Base-by-base conservation (phyloP, 768 basidiomycete species). In the Kwoniella botswanensis region DNA sequence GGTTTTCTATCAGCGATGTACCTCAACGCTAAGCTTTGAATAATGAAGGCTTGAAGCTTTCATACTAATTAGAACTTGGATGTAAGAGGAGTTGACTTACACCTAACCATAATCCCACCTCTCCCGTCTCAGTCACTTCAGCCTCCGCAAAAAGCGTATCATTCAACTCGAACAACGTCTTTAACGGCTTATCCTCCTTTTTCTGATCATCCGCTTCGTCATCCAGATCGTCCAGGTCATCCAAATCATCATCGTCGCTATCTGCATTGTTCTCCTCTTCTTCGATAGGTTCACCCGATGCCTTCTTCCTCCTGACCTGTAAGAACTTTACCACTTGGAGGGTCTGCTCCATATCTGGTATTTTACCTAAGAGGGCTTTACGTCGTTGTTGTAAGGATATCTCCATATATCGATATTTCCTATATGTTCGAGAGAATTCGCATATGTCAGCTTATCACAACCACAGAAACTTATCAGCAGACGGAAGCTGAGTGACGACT, bases 401-500 rank as follows among this genome's bases (percentile, higher is more conserved):
- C 76, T 98, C 96, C 96, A 99, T 98, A 85, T 96, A 98, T 61
- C 92, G 91, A 86, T 99, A 98, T 87, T 99, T 98, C 77, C 96
- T 99, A 85, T 79, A 55, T 17, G 29, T 12, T 7, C 42, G 22
- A 6, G 24, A 50, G 21, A 21, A 58, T 58, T 35, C 15, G 13
- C 56, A 26, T 22, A 13, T 17, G 21, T 52, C 50, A 52, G 50
- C 50, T 15, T 57, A 21, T 17, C 15, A 6, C n/a, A 15, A 13
- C 9, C n/a, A 7, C 15, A 57, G 4, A 57, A 57, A 29, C 22
- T 22, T 6, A 43, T 63, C 44, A 72, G 70, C 35, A 35, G 1
- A 18, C 13, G 55, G 46, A 26, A 52, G 35, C 17, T 41, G 15
- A 17, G 22, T 10, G 50, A 55, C 13, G 57, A 18, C 53, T 22